Evolutionary conservation across 768 basidiomycete species (phyloP), one percentile per base, ranked within the genome.

Genomic region (Leccinum disarticulatum): DNA sequence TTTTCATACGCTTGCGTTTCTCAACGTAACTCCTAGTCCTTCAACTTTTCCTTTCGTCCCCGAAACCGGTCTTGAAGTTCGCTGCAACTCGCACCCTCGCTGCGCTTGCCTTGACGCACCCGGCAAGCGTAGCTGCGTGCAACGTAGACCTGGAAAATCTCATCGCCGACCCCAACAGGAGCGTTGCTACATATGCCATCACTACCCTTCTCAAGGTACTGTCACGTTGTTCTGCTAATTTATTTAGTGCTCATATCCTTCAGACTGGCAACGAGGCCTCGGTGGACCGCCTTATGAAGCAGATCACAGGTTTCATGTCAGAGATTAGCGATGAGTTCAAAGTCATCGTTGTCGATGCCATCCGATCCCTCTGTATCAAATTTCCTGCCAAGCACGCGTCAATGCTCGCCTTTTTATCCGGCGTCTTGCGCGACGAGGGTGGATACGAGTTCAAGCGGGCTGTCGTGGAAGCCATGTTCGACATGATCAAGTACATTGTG

Each of bases 301-400:
- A 98, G 76, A 99, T 99, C 65, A 91, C 94, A 30, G 90, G 94
- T 43, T 99, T 99, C 81, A 97, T 99, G 95, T 84, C 89, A 58
- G 97, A 99, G 75, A 98, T 99, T 76, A 96, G 93, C 64, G 97
- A 99, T 75, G 97, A 99, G 77, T 99, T 99, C 85, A 98, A 98
- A 80, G 95, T 98, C 72, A 97, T 99, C 77, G 97, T 99, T 52
- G 97, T 99, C 57, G 95, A 98, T 61, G 97, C 97, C 59, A 95
- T 99, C 73, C 92, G 97, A 54, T 94, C 96, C 9, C 86, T 99
- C 31, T 98, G 95, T 77, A 88, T 99, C 79, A 99, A 99, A 76
- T 99, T 99, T 83, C 97, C 97, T 3, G 79, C 89, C 33, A 99
- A 99, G 78, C 95, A 99, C 69, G 90, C 86, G 2, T 90, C 94